Base-by-base conservation (phyloP, 2,329 filamentous ascomycete species). In the Daldinia sp. region DNA sequence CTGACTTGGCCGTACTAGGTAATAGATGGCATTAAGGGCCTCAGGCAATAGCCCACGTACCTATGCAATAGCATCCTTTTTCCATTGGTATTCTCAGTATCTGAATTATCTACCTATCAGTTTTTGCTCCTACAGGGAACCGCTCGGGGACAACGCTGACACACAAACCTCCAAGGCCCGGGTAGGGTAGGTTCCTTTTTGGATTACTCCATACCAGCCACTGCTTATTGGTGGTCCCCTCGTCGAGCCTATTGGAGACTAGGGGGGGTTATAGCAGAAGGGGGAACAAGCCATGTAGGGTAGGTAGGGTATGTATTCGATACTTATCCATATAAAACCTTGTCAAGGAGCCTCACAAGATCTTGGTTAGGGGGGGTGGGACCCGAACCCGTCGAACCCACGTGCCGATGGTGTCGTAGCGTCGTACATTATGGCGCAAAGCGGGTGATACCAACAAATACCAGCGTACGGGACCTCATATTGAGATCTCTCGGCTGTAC, bases 351-450 rank as follows among this genome's bases (percentile, higher is more conserved):
- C 44, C 55, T 68, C 48, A 53, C 65, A 37, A 64, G 68, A 71
- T 68, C 68, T 68, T 57, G 68, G 68, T 63, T 54, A 18, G 15
- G 9, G 7, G 7, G 6, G 55, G 68, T 71, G 68, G 68, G 68
- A 66, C 51, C 68, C 60, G 30, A 63, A 56, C 13, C n/a, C 42
- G 37, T 59, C 41, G 28, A 65, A 65, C 37, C 65, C 68, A 66
- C 68, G 65, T 66, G 65, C 44, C 26, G 60, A 64, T 53, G 59
- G 53, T 23, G 20, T 60, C 23, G 55, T 39, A 62, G 37, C 23
- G 58, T 41, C 13, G 58, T 50, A 65, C 54, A 51, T 54, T 23
- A 68, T 66, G 55, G 59, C 65, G 68, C 57, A 41, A 70, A 70
- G 60, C 54, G 51, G 60, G 41, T 41, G 39, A 59, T 23, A 37